Base-by-base conservation (phyloP, 805 yeast species). In the Suhomyces canberraensis region DNA sequence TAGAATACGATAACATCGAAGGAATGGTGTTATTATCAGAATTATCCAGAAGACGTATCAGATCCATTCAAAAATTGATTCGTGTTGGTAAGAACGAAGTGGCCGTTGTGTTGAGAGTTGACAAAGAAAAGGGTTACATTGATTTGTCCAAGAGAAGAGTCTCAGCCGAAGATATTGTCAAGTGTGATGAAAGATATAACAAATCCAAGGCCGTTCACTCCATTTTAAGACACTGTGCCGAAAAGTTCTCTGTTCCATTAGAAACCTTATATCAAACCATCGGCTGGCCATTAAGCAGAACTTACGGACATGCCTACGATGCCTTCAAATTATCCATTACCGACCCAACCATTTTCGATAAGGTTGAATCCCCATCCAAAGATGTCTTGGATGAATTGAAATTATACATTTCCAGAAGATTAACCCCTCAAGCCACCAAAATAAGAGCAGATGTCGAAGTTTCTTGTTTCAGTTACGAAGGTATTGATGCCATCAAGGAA, bases 31-130 rank as follows among this genome's bases (percentile, higher is more conserved):
- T 93, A 48, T 77, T 93, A 54, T 84, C 95, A 28, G 98, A 93
- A 70, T 77, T 93, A 52, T 90, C 98, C 25, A 86, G 98, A 78
- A 88, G 98, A 76, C 95, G 98, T 73, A 93, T 93, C 56, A 80
- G 98, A 66, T 88, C 97, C 36, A 93, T 93, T 58, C 98, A 93
- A 69, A 93, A 93, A 64, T 78, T 89, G 61, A 90, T 93, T 64
- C 84, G 98, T 71, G 98, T 93, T 46, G 98, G 98, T 48, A 88
- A 95, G 63, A 93, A 93, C 60, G 98, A 93, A 69, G 97, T 93
- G 39, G 98, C 91, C 22, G 97, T 93, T 42, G 98, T 93, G 8
- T 75, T 93, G 58, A 84, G 98, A 73, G 98, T 93, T 43, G 98
- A 93, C 69, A 90, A 90, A 66, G 98, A 93, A 64, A 93, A 93